A percentile compares a stretch with the other conserved stretches of the same genome.
phyloP scores from a whole-genome alignment of 2,329 filamentous ascomycete species.

The Polytolypa hystricis region DNA sequence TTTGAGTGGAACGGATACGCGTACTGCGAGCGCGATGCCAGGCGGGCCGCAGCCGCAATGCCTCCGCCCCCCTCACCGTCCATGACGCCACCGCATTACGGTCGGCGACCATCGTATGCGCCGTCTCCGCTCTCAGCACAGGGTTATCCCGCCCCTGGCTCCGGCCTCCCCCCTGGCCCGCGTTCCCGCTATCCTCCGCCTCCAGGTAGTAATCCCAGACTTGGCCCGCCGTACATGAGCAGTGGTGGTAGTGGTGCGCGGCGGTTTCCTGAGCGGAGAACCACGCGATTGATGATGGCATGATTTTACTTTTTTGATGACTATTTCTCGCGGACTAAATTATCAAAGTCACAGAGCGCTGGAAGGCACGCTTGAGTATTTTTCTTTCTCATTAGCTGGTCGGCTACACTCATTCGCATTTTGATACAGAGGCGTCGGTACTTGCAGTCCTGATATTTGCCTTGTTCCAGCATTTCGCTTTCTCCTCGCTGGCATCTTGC shows the following conservation, averaged over 20 bases:
- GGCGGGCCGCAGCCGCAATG: slow-evolving; percentile 39
- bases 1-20: slow-evolving; percentile 73
- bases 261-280: slow-evolving; percentile 39
- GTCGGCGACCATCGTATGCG: not conserved
- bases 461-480: too few species aligned
- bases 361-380: too few species aligned
- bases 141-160: slow-evolving; percentile 13
- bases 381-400: too few species aligned
- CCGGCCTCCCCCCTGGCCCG: slow-evolving; percentile 1
- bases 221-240: not conserved
- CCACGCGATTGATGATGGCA: slow-evolving; percentile 39
- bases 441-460: too few species aligned
- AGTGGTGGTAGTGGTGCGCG: slow-evolving; percentile 18
- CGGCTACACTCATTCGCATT: too few species aligned
- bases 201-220: not conserved
- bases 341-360: too few species aligned
- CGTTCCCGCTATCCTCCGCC: slow-evolving; percentile 7
- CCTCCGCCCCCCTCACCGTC: slow-evolving; percentile 27
- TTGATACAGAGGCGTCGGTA: too few species aligned
- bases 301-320: slow-evolving; percentile 17
- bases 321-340: too few species aligned
- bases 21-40: slow-evolving; percentile 82
- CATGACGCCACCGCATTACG: not conserved
- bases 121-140: too few species aligned
- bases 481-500: too few species aligned